Percentiles rank a stretch among this genome's conserved stretches.
These are phyloP conservation scores for Mycena rosella DNA, from an alignment of 768 basidiomycete species.

Conservation along the genomic window DNA sequence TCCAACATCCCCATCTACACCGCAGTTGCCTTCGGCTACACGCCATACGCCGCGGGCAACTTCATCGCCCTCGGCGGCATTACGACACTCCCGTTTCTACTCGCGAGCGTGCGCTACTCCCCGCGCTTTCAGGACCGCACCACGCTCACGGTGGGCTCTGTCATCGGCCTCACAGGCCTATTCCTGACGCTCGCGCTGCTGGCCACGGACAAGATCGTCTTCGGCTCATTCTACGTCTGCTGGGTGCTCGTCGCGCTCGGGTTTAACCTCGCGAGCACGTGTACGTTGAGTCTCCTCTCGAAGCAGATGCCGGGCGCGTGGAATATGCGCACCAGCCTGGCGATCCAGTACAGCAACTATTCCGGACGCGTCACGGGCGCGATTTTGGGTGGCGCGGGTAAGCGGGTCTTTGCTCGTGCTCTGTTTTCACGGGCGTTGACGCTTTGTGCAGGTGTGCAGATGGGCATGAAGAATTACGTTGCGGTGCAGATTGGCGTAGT, in stretches of 20 bases:
- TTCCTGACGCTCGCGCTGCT: slow-evolving; percentile 64
- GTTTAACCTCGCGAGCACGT: slow-evolving; percentile 80
- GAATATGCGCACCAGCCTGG: slow-evolving; percentile 69
- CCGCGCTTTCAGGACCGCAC: slow-evolving; percentile 72
- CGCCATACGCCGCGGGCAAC: slow-evolving; percentile 75
- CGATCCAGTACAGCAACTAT: slow-evolving; percentile 79
- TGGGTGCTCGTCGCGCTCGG: slow-evolving; percentile 77
- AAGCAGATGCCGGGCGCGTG: slow-evolving; percentile 76
- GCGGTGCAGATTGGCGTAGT: slow-evolving; percentile 72
- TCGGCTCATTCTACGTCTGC: slow-evolving; percentile 60
- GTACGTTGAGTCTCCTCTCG: slow-evolving; percentile 73
- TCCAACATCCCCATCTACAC: slow-evolving; percentile 67
- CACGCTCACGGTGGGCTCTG: slow-evolving; percentile 66
- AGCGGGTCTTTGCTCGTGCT: slow-evolving; percentile 37
- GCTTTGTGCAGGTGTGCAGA: slow-evolving; percentile 42
- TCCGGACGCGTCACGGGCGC: slow-evolving; percentile 74
- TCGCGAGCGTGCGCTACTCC: slow-evolving; percentile 69
- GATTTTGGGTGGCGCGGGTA: slow-evolving; percentile 75
- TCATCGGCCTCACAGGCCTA: slow-evolving; percentile 65
- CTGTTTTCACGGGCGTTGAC: neutral
- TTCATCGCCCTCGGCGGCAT: slow-evolving; percentile 78
- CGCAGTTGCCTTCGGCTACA: slow-evolving; percentile 60
- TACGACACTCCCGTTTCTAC: slow-evolving; percentile 74
- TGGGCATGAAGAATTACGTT: slow-evolving; percentile 73
- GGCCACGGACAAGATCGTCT: slow-evolving; percentile 53